Evolutionary conservation across 768 basidiomycete genomes (phyloP), one percentile per base, ranked within the genome.

Genomic region (Jaapia argillacea): DNA sequence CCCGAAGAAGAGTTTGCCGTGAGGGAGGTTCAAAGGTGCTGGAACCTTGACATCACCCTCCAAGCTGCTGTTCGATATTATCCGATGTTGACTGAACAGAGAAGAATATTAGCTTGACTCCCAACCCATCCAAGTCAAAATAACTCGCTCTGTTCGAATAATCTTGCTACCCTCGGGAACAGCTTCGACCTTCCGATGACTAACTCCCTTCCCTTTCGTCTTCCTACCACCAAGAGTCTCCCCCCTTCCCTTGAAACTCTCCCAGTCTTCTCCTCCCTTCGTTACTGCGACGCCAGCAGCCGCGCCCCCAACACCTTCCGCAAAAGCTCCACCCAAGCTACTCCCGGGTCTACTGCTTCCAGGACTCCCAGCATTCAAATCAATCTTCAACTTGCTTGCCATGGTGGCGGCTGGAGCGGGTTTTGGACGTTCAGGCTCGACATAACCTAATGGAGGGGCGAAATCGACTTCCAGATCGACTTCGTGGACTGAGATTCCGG

Each of bases 401-500:
- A 99, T 98, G 2, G 94, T 96, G 18, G 83, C 59, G 2, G 81
- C 82, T 0, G 90, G 80, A 2, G 77, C 74, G 2, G 90, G 77
- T 52, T 88, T 85, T 1, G 84, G 82, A 37, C 85, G 75, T 51
- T 91, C 84, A 1, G 96, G 96, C 59, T 98, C 96, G 26, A 92
- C 85, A 58, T 98, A 99, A 28, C 87, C 87, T 18, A 88, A 76
- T 0, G 94, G 94, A 1, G 92, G 66, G 1, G 87, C 96, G 57
- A 98, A 98, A 60, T 99, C 96, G 44, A 98, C 96, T 63, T 97
- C 93, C 1, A 99, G 77, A 72, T 99, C 96, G 0, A 92, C 97
- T 57, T 99, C 92, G 41, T 96, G 65, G 41, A 97, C 77, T 39
- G 69, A 79, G 54, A 99, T 97, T 5, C 92, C 94, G 45, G 78